Base-by-base conservation (phyloP, 768 basidiomycete genomes). In the Coprinopsis cinerea region DNA sequence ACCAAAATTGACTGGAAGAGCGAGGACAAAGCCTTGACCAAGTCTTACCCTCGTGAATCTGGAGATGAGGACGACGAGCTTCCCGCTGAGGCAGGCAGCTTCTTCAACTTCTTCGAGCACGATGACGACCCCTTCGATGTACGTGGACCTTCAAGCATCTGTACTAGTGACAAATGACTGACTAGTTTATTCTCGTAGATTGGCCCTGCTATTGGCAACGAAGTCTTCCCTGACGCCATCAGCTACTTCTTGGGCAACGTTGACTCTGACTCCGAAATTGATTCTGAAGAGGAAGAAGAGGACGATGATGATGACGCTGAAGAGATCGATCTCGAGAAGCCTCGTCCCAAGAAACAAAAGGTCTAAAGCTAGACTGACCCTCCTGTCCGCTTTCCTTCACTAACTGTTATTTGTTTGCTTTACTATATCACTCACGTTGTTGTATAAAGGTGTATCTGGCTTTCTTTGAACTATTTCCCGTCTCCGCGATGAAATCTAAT, bases 261-360 rank as follows among this genome's bases (percentile, higher is more conserved):
- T 17, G 76, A 76, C 5, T n/a, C n/a, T n/a, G 77, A 72, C 4
- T 81, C 81, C 17, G 81, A 83, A 18, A 53, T 75, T 35, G 83
- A 86, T 61, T 78, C 76, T 34, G 83, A 85, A 27, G 83, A 83
- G 37, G 77, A 78, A 25, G 78, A 79, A 6, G 82, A 85, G 11
- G 82, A 84, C 5, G 85, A 88, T 2, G 83, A 85, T 26, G 86
- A 88, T 22, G 83, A 88, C 20, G 88, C 79, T 39, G 88, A 83
- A 37, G 90, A 92, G 64, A 92, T 92, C 67, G 90, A 92, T 67
- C 69, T 92, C 50, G 90, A 92, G 65, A 85, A 88, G 67, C 90
- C 89, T 36, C 75, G 79, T 54, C 60, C 80, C 47, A 91, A 91
- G 70, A 88, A 84, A 69, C 80, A 77, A 68, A 80, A 78, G 61